phyloP scores from a whole-genome alignment of 805 yeast genomes.

The Danielia oregonensis region DNA sequence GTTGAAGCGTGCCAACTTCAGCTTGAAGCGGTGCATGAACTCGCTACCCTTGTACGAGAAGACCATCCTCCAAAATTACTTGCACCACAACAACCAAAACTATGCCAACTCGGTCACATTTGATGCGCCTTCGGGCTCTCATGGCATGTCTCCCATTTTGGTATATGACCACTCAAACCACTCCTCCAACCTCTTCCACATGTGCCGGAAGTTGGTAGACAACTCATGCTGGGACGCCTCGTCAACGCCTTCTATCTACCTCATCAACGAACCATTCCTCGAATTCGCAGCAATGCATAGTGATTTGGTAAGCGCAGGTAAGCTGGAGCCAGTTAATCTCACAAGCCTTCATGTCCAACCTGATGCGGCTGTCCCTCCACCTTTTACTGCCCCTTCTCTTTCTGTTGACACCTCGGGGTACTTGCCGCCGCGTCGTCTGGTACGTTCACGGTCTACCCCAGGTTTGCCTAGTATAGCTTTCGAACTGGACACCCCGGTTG shows the following conservation, averaged over 20 bases:
- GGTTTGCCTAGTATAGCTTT: slow-evolving; percentile 1
- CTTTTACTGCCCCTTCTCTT: not conserved
- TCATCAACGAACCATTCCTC: slow-evolving; percentile 41
- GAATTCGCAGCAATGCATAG: slow-evolving; percentile 25
- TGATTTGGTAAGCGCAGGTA: slow-evolving; percentile 20
- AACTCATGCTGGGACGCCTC: slow-evolving; percentile 20
- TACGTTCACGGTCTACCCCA: slow-evolving; percentile 2
- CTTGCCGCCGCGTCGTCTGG: not conserved
- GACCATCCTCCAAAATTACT: slow-evolving; percentile 33
- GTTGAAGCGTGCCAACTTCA: slow-evolving; percentile 69
- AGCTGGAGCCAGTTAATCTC: slow-evolving; percentile 9
- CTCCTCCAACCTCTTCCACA: slow-evolving; percentile 40
- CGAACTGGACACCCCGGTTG: slow-evolving; percentile 28
- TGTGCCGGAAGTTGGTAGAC: slow-evolving; percentile 46
- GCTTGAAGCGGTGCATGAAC: slow-evolving; percentile 56
- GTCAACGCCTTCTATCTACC: slow-evolving; percentile 32
- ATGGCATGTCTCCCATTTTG: slow-evolving; percentile 37
- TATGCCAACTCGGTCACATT: slow-evolving; percentile 2
- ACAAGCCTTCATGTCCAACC: not conserved
- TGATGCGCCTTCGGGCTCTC: slow-evolving; percentile 11
- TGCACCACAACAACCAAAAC: slow-evolving; percentile 15
- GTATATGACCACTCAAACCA: slow-evolving; percentile 48
- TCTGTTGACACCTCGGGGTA: not conserved
- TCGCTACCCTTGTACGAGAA: slow-evolving; percentile 56
- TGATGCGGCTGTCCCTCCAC: not conserved